Evolutionary conservation across 352 stramenopile genomes (phyloP), one percentile per base, ranked within the genome.

Genomic region (Phytophthora crassamura): DNA sequence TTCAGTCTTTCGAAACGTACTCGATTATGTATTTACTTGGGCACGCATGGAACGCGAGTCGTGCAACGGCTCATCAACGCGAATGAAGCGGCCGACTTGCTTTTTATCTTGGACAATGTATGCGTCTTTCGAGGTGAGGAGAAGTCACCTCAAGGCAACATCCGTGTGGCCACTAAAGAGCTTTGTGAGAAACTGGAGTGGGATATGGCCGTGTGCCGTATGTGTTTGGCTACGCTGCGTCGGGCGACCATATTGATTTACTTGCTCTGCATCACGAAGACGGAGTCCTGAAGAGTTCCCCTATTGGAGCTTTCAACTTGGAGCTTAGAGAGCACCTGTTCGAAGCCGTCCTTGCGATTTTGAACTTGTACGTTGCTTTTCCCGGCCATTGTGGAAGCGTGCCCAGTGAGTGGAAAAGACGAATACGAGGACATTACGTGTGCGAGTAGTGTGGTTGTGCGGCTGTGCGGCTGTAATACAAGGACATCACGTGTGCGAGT

Each of bases 361-460:
- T 68, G 36, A 68, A 68, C 20, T 55, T 68, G 30, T 62, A n/a
- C 41, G 28, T 51, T 68, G 36, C 52, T 63, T 40, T 57, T 68
- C 43, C 49, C 42, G 34, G 59, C 59, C 34, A 67, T 68, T 52
- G 46, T 35, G n/a, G 52, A 58, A 34, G 43, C 18, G 11, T 68
- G 60, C 4, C 58, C 51, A 47, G 45, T 20, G 12, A 39, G 18
- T 41, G 51, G 51, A 39, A 57, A 28, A 62, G 30, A 48, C 14
- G 30, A 62, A 9, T 68, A 22, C 43, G 47, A 20, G 52, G 11
- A 18, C 15, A 56, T 62, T 50, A 52, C 7, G 15, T 28, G 42
- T 55, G 10, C 35, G 14, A 56, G 22, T 57, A 41, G 50, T 47
- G 42, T 49, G 33, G 15, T 49, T 48, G 40, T 67, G 39, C 58